Conservation (phyloP, 1,139 yeast species). For the Yamadazyma diddensiae region DNA sequence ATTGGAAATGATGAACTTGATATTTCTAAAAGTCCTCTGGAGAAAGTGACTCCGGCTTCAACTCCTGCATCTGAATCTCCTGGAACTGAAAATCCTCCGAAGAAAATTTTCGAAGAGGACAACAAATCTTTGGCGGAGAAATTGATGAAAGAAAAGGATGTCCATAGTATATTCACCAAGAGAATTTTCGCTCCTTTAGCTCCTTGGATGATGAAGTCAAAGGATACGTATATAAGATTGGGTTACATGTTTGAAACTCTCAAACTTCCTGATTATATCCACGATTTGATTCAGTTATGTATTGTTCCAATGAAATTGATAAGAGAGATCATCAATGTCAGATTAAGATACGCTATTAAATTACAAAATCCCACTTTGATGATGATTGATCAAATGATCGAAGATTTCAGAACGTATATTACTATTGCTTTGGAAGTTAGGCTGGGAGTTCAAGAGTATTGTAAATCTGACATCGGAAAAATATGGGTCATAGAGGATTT, state of each 20-base stretch:
- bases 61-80: constrained; percentile 36
- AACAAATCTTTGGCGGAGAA: constrained; percentile 76
- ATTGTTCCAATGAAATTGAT: constrained; percentile 77
- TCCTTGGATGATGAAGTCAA: constrained; percentile 77
- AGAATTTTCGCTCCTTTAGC: constrained; percentile 60
- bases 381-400: constrained; percentile 95
- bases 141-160: constrained; percentile 81
- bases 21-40: constrained; percentile 38
- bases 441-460: constrained; percentile 61
- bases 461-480: constrained; percentile 55
- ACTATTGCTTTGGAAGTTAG: constrained; percentile 75
- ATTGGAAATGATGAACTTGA: constrained; percentile 82
- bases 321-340: constrained; percentile 72
- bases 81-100: constrained; percentile 20
- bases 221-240: constrained; percentile 63
- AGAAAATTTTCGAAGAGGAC: constrained; percentile 54
- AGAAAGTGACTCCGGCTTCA: constrained; percentile 18
- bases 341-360: constrained; percentile 76
- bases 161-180: constrained; percentile 61
- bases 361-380: constrained; percentile 85
- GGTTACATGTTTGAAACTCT: constrained; percentile 63
- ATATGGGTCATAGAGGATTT: constrained; percentile 76
- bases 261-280: constrained; percentile 74
- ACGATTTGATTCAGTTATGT: constrained; percentile 64
- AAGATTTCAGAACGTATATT: constrained; percentile 77